Evolutionary conservation across 2,329 filamentous ascomycete genomes (phyloP).

Genomic region (Epicoccum sorghinum): DNA sequence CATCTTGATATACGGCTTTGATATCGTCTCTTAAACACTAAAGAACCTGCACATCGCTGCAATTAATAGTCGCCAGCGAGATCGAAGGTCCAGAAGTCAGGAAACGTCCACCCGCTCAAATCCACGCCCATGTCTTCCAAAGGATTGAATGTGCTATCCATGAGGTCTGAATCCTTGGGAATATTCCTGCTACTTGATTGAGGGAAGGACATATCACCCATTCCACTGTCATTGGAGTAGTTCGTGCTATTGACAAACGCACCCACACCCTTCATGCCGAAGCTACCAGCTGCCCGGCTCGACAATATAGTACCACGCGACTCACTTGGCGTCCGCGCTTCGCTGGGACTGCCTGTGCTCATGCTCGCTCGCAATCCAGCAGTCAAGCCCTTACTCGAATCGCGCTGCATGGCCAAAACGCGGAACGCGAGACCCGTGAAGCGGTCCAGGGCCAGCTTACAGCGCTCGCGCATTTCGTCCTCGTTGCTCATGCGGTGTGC

Average conservation of each 20-base stretch:
- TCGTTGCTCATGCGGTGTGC: constrained; percentile 15
- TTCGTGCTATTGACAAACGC: not conserved
- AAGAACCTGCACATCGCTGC: not conserved
- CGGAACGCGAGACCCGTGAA: constrained; percentile 37
- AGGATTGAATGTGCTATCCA: constrained; percentile 24
- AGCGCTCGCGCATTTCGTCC: constrained; percentile 31
- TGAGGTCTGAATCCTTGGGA: constrained; percentile 1
- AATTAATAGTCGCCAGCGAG: constrained; percentile 36
- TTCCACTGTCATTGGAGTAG: not conserved
- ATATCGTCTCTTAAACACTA: too few relatives aligned
- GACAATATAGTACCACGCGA: constrained; percentile 11
- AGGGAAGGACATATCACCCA: constrained; percentile 13
- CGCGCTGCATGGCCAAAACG: constrained; percentile 40
- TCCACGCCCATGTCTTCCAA: constrained; percentile 40
- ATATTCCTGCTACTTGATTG: constrained; percentile 5
- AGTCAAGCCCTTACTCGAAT: constrained; percentile 30
- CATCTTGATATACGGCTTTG: too few relatives aligned
- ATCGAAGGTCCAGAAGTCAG: constrained; percentile 46
- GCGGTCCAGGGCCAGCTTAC: constrained; percentile 33
- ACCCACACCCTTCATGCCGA: constrained; percentile 1
- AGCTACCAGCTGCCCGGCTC: constrained; percentile 13
- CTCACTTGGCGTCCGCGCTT: constrained; percentile 4
- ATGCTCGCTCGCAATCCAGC: constrained; percentile 29
- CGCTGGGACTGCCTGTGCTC: constrained; percentile 6
- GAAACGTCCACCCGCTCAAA: constrained; percentile 38